Evolutionary conservation across 768 basidiomycete genomes (phyloP), one percentile per base, ranked within the genome.

Genomic region (Strobilomyces echinocephalus): DNA sequence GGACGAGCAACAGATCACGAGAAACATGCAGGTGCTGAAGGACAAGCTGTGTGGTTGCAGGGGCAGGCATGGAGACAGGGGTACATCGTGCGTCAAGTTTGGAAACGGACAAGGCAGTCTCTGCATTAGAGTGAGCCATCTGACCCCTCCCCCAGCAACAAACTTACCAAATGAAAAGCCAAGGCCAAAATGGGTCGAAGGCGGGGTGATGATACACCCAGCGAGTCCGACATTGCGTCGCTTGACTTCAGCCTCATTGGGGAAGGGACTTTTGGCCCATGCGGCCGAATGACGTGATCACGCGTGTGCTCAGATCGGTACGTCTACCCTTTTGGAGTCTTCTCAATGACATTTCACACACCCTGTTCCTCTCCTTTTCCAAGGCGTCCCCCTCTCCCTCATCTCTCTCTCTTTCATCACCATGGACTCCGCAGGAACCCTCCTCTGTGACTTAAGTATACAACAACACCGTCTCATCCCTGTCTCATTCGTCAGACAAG

Each of bases 1-100:
- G 39, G 91, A 94, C 57, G 92, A 91, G 53, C 88, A 95, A 64
- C 85, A 93, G 62, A 98, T 98, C 56, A 85, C 95, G 4, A 79
- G 90, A 60, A 97, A 95, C 64, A 89, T 97, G 1, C 87, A 93
- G 60, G 91, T 89, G 0, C 76, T 99, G 49, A 97, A 95, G 70
- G 85, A 80, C 49, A 79, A 91, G 31, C 71, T 97, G 46, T 87
- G 91, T 50, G 88, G 88, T 26, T 77, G 86, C 49, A 87, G 85
- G 0, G 82, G 81, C 4, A 73, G 82, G 54, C 77, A 82, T 52
- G 77, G 79, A 18, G 77, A 80, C 42, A 76, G 78, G 30, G n/a
- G n/a, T n/a, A n/a, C n/a, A n/a, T n/a, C n/a, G n/a, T n/a, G n/a
- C n/a, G n/a, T n/a, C n/a, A n/a, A n/a, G n/a, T n/a, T n/a, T n/a